Conservation (phyloP, 768 basidiomycete genomes). For the Rhodocollybia butyracea region DNA sequence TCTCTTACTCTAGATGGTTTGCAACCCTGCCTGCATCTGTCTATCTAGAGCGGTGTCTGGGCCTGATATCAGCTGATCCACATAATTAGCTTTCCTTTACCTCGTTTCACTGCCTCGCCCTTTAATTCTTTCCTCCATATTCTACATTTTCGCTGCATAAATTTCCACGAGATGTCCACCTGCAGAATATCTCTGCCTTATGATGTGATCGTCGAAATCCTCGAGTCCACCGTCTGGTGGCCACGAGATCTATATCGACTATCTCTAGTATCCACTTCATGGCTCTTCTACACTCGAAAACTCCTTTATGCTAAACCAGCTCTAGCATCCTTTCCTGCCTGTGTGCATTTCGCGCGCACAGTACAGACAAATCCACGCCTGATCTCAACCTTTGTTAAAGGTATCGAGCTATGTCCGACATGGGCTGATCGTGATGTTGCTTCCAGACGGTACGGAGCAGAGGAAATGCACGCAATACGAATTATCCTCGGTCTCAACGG, state of each 20-base stretch:
- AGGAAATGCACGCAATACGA: conserved; percentile 36
- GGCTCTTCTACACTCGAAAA: conserved; percentile 41
- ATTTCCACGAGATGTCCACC: background rate
- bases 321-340: conserved; percentile 38
- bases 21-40: too few species aligned
- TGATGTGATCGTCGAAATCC: conserved; percentile 51
- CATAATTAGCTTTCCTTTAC: too few species aligned
- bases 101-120: too few species aligned
- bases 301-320: conserved; percentile 43
- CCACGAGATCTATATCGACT: conserved; percentile 44
- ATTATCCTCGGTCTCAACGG: conserved; percentile 40
- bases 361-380: conserved; percentile 31
- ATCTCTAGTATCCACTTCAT: conserved; percentile 46
- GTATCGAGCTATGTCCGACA: conserved; percentile 39
- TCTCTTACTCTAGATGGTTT: too few species aligned
- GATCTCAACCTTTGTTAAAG: conserved; percentile 33
- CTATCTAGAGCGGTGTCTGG: too few species aligned
- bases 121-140: too few species aligned
- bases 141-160: too few species aligned
- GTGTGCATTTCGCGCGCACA: conserved; percentile 38
- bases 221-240: conserved; percentile 52
- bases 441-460: conserved; percentile 15
- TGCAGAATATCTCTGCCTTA: conserved; percentile 28
- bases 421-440: conserved; percentile 6
- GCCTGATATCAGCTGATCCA: too few species aligned